phyloP scores from a whole-genome alignment of 192 early-diverging fungal genomes.

The Podila clonocystis region DNA sequence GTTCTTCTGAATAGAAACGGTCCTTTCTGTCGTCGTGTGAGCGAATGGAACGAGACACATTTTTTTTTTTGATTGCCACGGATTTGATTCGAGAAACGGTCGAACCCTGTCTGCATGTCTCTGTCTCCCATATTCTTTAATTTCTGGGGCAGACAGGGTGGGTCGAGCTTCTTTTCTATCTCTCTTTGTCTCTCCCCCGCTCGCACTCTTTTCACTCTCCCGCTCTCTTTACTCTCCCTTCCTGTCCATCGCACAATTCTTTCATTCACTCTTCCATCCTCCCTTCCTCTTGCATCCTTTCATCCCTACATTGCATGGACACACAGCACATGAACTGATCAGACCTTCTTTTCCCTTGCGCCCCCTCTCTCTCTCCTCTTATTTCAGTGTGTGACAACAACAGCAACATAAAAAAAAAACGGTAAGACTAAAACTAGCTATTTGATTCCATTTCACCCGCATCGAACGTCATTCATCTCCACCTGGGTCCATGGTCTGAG shows the following conservation, averaged over 20 bases:
- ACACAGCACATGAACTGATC: background rate
- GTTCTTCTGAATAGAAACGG: too few species aligned
- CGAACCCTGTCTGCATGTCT: too few species aligned
- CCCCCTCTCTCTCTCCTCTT: background rate
- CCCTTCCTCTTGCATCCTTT: too few species aligned
- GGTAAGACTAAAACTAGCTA: background rate
- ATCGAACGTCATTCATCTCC: slow-evolving; percentile 3
- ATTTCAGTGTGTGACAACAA: background rate
- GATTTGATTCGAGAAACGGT: too few species aligned
- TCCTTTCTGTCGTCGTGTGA: too few species aligned
- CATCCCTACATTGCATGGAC: too few species aligned
- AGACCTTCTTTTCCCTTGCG: background rate
- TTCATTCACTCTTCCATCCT: background rate
- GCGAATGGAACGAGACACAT: too few species aligned
- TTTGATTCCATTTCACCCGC: slow-evolving; percentile 1
- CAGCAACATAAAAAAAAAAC: background rate
- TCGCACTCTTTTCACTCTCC: background rate
- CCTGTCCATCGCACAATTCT: background rate
- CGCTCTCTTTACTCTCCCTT: too few species aligned
- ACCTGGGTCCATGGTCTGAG: background rate
- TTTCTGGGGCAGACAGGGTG: too few species aligned
- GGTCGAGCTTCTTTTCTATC: too few species aligned
- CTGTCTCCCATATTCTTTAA: too few species aligned
- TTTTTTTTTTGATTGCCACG: too few species aligned
- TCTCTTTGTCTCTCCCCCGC: background rate